phyloP scores from a whole-genome alignment of 176 grass and related monocot genomes.

The Triticum urartu region DNA sequence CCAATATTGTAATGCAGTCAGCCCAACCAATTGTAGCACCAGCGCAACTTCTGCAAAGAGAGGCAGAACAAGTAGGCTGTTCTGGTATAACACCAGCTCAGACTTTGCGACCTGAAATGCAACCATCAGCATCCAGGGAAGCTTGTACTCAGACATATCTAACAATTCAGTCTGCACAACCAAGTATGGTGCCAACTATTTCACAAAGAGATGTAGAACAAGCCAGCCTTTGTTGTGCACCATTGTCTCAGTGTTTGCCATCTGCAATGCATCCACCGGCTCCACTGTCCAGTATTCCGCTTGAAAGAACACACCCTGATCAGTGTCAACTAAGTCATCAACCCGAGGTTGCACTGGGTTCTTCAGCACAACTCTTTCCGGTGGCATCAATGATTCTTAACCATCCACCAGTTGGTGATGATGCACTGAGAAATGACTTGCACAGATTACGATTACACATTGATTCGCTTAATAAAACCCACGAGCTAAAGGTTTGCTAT shows the following conservation, averaged over 20 bases:
- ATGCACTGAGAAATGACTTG: slow-evolving; percentile 71
- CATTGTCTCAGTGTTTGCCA: slow-evolving; percentile 20
- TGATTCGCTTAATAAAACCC: slow-evolving; percentile 46
- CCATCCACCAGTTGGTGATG: slow-evolving; percentile 44
- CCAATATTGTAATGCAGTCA: slow-evolving; percentile 10
- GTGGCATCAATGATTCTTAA: slow-evolving; percentile 39
- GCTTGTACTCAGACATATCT: too few relatives aligned
- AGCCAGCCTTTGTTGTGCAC: background rate
- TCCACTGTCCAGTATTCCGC: background rate
- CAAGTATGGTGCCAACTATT: slow-evolving; percentile 25
- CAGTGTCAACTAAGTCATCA: slow-evolving; percentile 11
- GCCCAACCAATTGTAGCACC: slow-evolving; percentile 26
- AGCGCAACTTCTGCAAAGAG: slow-evolving; percentile 13
- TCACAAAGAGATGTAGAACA: background rate
- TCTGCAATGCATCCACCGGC: slow-evolving; percentile 29
- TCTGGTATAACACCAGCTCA: slow-evolving; percentile 16
- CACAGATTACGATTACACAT: slow-evolving; percentile 43
- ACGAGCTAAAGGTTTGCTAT: slow-evolving; percentile 53
- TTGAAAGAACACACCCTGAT: slow-evolving; percentile 36
- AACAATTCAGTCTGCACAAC: slow-evolving; percentile 21
- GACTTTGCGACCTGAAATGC: slow-evolving; percentile 33
- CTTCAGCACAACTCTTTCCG: slow-evolving; percentile 50
- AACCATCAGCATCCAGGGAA: background rate
- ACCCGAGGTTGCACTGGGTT: slow-evolving; percentile 16
- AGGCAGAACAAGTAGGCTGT: slow-evolving; percentile 1